Base-by-base conservation (phyloP, 140 eudicot genomes). In the Oenanthe javanica region DNA sequence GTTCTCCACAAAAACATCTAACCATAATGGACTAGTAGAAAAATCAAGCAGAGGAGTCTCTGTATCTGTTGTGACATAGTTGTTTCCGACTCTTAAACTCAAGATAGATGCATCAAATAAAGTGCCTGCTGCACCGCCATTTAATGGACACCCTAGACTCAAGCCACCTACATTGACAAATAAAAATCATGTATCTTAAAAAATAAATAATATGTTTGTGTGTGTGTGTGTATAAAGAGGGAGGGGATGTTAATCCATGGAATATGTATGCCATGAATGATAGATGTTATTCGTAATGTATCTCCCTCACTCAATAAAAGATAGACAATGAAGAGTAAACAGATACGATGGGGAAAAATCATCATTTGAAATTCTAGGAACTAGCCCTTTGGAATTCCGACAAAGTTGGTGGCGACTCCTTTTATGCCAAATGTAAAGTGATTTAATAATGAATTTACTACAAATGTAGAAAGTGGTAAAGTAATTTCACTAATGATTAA, bases 61-160 rank as follows among this genome's bases (percentile, higher is more conserved):
- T 7, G 98, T 90, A 84, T 91, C 98, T 31, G 98, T 93, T 36
- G 96, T 88, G 81, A 91, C 74, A 83, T 93, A 91, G 84, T 87
- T 87, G 79, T 93, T 93, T 90, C 87, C 90, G 71, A 93, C 98
- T 84, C 89, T 87, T 86, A 93, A 88, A 86, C 97, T 90, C 85
- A 91, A 83, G 81, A 93, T 87, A 80, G 84, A 88, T 59, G 92
- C 89, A 87, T 93, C 98, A 82, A 88, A 93, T 81, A 87, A 88
- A 79, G 98, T 93, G 54, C 97, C 98, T 40, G 98, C 98, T 38
- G 98, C 98, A 75, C 98, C 98, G 75, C 89, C 90, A 84, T 93
- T 93, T 87, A 79, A 50, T 21, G 91, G 86, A 81, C 98, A 93
- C 43, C 98, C 98, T 69, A 84, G 85, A 81, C 98, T 93, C 80